Evolutionary conservation across 2,329 filamentous ascomycete species (phyloP).

Genomic region (Xylariaceae sp.): DNA sequence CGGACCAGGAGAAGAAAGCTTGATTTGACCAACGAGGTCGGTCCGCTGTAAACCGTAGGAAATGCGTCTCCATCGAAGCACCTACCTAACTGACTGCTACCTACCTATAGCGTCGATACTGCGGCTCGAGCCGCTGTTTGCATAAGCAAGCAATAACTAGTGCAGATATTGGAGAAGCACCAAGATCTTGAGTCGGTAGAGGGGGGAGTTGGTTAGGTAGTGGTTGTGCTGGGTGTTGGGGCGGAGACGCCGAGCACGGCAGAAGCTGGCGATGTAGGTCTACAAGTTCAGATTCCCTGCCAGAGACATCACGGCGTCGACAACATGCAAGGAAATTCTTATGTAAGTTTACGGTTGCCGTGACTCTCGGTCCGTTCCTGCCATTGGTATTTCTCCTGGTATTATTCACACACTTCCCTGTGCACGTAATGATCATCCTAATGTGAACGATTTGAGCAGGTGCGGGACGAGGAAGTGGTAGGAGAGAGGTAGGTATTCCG

Average conservation of each 20-base stretch:
- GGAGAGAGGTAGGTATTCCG: too few relatives aligned
- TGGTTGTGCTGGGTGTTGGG: neutral
- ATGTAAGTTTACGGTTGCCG: too few relatives aligned
- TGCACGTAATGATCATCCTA: too few relatives aligned
- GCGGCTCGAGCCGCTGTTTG: slow-evolving; percentile 24
- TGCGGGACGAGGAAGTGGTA: too few relatives aligned
- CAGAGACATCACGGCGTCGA: too few relatives aligned
- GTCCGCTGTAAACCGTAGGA: neutral
- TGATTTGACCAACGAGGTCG: slow-evolving; percentile 19
- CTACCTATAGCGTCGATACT: slow-evolving; percentile 8
- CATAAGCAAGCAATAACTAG: slow-evolving; percentile 14
- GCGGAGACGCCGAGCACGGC: neutral
- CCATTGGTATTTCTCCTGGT: too few relatives aligned
- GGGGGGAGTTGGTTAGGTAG: neutral
- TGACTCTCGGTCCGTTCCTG: too few relatives aligned
- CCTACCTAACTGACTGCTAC: neutral
- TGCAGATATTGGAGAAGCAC: slow-evolving; percentile 1
- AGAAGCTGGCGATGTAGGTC: neutral
- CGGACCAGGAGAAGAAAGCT: slow-evolving; percentile 16
- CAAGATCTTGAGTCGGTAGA: neutral
- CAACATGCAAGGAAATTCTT: too few relatives aligned
- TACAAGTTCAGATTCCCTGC: too few relatives aligned
- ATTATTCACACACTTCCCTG: too few relatives aligned
- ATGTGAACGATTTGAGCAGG: too few relatives aligned
- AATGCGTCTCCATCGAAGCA: neutral